These are phyloP conservation scores for Tulasnella sp. DNA, from an alignment of 768 basidiomycete species.

Conservation along the genomic window DNA sequence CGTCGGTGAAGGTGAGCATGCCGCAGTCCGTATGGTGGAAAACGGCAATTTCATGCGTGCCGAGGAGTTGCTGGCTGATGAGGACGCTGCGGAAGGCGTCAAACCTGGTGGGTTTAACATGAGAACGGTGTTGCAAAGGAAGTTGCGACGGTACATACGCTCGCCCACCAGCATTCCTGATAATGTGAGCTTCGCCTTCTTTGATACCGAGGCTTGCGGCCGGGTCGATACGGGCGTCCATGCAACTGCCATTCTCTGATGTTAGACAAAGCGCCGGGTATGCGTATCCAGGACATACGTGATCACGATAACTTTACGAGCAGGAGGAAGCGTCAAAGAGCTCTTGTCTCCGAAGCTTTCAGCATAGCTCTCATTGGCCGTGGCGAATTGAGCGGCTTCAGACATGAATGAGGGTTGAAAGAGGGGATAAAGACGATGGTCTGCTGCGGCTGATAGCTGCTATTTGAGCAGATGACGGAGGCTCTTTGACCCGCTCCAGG, in stretches of 20 bases:
- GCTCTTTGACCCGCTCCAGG: neutral
- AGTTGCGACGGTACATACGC: constrained; percentile 34
- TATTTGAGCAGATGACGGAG: too few relatives aligned
- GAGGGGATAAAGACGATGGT: neutral
- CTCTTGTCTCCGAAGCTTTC: constrained; percentile 32
- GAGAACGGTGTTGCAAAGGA: neutral
- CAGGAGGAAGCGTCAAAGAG: constrained; percentile 32
- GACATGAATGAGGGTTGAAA: constrained; percentile 8
- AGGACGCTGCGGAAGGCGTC: constrained; percentile 56
- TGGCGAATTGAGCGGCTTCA: constrained; percentile 14
- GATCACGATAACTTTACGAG: constrained; percentile 31
- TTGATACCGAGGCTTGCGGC: constrained; percentile 46
- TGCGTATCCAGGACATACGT: constrained; percentile 4
- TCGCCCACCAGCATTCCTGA: constrained; percentile 59
- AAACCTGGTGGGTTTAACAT: constrained; percentile 29
- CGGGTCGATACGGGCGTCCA: constrained; percentile 61
- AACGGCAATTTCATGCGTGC: constrained; percentile 53
- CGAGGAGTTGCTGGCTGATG: constrained; percentile 60
- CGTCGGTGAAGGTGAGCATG: constrained; percentile 47
- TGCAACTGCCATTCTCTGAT: constrained; percentile 40
- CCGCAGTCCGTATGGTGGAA: constrained; percentile 65
- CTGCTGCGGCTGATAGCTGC: neutral
- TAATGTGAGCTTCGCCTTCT: constrained; percentile 58
- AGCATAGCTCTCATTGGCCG: constrained; percentile 35
- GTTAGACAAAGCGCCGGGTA: neutral